Conservation (phyloP, 1,284 basidiomycete species). For the Coniophora puteana region DNA sequence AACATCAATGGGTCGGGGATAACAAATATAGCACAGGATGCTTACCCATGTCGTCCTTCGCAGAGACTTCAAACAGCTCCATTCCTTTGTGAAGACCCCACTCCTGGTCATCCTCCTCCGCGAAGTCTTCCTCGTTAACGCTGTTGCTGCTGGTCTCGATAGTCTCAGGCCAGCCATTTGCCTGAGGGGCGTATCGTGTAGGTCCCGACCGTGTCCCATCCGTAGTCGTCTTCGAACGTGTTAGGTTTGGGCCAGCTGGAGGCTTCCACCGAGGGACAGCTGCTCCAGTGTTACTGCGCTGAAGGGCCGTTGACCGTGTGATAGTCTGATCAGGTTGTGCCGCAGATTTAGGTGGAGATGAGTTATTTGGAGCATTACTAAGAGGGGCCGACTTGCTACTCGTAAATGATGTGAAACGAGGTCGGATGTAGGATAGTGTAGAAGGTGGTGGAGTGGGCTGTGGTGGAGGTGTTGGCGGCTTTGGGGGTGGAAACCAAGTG, state of each 20-base stretch:
- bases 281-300: conserved; percentile 43
- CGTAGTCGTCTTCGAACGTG: conserved; percentile 43
- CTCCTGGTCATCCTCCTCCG: conserved; percentile 54
- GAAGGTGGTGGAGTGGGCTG: conserved; percentile 57
- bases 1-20: conserved; percentile 11
- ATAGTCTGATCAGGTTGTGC: conserved; percentile 51
- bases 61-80: conserved; percentile 82
- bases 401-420: conserved; percentile 79
- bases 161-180: conserved; percentile 49
- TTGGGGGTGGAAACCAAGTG: conserved; percentile 79
- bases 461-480: conserved; percentile 57
- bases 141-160: conserved; percentile 61
- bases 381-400: conserved; percentile 60
- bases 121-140: conserved; percentile 59
- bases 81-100: conserved; percentile 79
- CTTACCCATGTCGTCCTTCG: conserved; percentile 78
- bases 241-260: conserved; percentile 30
- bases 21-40: conserved; percentile 11
- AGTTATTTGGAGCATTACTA: conserved; percentile 32
- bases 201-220: conserved; percentile 41
- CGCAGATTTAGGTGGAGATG: conserved; percentile 44
- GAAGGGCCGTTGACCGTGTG: conserved; percentile 35
- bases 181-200: conserved; percentile 51
- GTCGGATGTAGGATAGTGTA: conserved; percentile 80
- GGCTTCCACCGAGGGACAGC: conserved; percentile 37